Evolutionary conservation across 371 early-diverging fungal genomes (phyloP), one percentile per base, ranked within the genome.

Genomic region (Lichtheimia ornata): DNA sequence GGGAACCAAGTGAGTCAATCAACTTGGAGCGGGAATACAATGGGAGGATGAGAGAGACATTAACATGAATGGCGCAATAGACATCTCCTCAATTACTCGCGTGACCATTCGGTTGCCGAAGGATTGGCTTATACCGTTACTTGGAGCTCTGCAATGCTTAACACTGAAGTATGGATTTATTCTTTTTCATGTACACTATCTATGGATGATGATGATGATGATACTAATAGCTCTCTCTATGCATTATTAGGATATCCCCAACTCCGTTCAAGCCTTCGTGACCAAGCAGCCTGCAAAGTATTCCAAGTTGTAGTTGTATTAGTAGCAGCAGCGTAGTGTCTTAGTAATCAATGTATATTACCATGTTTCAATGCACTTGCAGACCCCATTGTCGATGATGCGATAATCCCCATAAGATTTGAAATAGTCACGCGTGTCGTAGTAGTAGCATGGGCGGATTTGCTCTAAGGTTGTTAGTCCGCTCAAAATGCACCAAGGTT

Each of bases 101-200:
- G 97, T 41, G 96, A 96, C 67, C 97, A 96, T 65, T 79, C 91
- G 11, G 92, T 94, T 4, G 84, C 81, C 52, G 97, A 97, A 70
- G 94, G 96, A 24, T 82, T 97, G 50, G 73, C 79, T n/a, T 94
- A 96, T 72, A 89, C 89, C 20, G 90, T 87, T n/a, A 71, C 91
- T 30, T 97, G 97, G 97, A 97, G 93, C 71, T 57, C 86, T 35
- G 82, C 85, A 41, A 93, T 94, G 86, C 79, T 92, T 53, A 84
- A 91, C 58, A 86, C 94, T 13, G 83, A 89, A 61, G 86, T 87
- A 44, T 43, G 22, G 20, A 1, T 47, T 22, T 22, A 35, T 35
- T 35, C 9, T 22, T 22, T 2, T 22, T 22, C 22, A 22, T 22
- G 22, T 35, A 6, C 11, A 35, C n/a, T 35, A 35, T 35, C 35